phyloP scores from a whole-genome alignment of 2,329 filamentous ascomycete species.

The Tolypocladium inflatum region DNA sequence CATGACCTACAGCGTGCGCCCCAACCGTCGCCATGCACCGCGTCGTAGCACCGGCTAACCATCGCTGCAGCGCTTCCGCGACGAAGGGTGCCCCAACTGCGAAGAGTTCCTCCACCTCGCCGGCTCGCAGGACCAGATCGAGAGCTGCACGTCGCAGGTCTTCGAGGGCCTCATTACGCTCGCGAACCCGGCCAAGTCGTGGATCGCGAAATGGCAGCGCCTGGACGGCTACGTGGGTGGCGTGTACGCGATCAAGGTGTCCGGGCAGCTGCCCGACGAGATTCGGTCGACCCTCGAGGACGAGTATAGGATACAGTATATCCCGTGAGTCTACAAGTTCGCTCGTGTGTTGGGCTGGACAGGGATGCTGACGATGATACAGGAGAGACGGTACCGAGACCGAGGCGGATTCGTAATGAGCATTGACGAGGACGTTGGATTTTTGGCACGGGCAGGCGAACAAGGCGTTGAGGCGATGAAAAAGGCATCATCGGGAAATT shows the following conservation, averaged over 20 bases:
- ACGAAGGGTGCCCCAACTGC: conserved; percentile 91
- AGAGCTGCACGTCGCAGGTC: conserved; percentile 90
- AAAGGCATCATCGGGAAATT: neutral
- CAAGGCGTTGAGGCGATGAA: conserved; percentile 18
- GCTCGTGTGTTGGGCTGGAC: conserved; percentile 23
- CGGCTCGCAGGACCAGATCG: conserved; percentile 69
- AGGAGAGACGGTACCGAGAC: conserved; percentile 49
- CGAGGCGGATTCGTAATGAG: conserved; percentile 32
- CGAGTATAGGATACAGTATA: conserved; percentile 54
- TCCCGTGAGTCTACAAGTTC: conserved; percentile 48
- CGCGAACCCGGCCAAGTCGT: conserved; percentile 71
- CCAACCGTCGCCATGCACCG: neutral
- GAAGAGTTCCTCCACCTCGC: conserved; percentile 81
- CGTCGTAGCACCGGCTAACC: neutral
- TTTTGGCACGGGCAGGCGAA: conserved; percentile 16
- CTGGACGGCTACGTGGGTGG: conserved; percentile 81
- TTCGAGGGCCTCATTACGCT: conserved; percentile 89
- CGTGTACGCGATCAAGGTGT: conserved; percentile 91
- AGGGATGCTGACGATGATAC: conserved; percentile 2
- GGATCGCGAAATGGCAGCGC: conserved; percentile 96
- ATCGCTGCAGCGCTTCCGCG: conserved; percentile 62
- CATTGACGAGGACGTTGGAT: conserved; percentile 4
- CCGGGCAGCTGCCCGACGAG: conserved; percentile 65
- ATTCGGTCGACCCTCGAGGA: conserved; percentile 51
- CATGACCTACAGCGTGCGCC: conserved; percentile 62